These are phyloP conservation scores for Tolypocladium guangdongense DNA, from an alignment of 2,329 filamentous ascomycete species.

Conservation along the genomic window DNA sequence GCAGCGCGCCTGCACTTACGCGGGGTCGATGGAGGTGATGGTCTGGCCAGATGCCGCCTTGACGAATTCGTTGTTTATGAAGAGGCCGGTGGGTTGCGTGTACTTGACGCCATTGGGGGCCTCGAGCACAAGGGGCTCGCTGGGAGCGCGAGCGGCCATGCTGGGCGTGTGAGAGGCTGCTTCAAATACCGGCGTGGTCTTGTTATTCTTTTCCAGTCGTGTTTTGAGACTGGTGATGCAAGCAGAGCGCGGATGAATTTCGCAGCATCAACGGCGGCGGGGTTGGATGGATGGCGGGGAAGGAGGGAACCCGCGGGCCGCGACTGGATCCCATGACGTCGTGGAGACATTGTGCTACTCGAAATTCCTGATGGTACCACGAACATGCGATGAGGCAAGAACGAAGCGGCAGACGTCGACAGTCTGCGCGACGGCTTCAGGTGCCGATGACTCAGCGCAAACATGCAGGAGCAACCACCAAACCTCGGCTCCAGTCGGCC, in stretches of 20 bases:
- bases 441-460: no score
- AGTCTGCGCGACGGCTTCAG: neutral
- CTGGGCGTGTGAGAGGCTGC: neutral
- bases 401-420: neutral
- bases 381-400: neutral
- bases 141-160: neutral
- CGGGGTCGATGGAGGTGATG: slow-evolving; percentile 48
- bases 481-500: no score
- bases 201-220: neutral
- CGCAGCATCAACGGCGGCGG: neutral
- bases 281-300: neutral
- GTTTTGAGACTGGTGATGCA: neutral
- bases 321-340: neutral
- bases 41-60: slow-evolving; percentile 42
- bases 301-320: neutral
- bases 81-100: slow-evolving; percentile 56
- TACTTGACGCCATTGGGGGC: slow-evolving; percentile 55
- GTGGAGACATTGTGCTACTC: neutral
- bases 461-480: no score
- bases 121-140: slow-evolving; percentile 10
- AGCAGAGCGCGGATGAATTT: neutral
- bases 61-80: slow-evolving; percentile 70
- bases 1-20: slow-evolving; percentile 11
- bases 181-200: neutral
- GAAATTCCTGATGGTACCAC: no score